These are phyloP conservation scores for Blastomyces silverae DNA, from an alignment of 2,329 filamentous ascomycete species.

Conservation along the genomic window DNA sequence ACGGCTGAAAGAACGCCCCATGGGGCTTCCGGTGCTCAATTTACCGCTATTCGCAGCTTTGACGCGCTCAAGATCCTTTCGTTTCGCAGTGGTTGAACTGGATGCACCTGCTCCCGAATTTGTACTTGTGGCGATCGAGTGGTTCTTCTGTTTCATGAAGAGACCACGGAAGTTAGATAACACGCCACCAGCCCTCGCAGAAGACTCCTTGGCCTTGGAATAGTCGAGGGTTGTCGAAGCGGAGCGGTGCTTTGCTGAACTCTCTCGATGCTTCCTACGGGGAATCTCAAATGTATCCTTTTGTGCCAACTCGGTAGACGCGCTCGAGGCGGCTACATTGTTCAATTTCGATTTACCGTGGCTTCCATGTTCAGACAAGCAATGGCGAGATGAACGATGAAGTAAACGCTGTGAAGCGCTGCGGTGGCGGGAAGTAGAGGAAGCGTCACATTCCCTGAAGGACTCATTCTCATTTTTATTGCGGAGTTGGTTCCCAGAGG, in stretches of 20 bases:
- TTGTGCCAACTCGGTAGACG: neutral
- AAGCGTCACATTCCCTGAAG: neutral
- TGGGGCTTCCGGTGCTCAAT: conserved; percentile 8
- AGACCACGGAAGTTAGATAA: conserved; percentile 22
- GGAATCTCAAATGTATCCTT: neutral
- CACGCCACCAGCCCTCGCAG: conserved; percentile 17
- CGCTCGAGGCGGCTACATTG: neutral
- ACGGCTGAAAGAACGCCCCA: conserved; percentile 6
- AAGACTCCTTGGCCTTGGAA: conserved; percentile 13
- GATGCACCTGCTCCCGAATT: neutral
- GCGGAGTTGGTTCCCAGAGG: neutral
- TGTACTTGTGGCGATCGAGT: conserved; percentile 10
- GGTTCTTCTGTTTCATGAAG: conserved; percentile 21
- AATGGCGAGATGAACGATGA: conserved; percentile 11
- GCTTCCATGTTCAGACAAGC: conserved; percentile 12
- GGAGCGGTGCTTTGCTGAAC: conserved; percentile 2
- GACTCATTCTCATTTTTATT: neutral
- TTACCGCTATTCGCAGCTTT: conserved; percentile 9
- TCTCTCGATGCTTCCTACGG: conserved; percentile 7
- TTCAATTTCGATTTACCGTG: conserved; percentile 17
- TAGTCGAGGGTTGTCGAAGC: conserved; percentile 4
- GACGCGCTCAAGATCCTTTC: conserved; percentile 11
- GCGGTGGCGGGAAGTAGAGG: neutral
- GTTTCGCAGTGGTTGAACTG: conserved; percentile 7
- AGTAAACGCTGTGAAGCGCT: conserved; percentile 14